These are phyloP conservation scores for Pseudocercospora eumusae DNA, from an alignment of 2,329 filamentous ascomycete genomes.

Conservation along the genomic window DNA sequence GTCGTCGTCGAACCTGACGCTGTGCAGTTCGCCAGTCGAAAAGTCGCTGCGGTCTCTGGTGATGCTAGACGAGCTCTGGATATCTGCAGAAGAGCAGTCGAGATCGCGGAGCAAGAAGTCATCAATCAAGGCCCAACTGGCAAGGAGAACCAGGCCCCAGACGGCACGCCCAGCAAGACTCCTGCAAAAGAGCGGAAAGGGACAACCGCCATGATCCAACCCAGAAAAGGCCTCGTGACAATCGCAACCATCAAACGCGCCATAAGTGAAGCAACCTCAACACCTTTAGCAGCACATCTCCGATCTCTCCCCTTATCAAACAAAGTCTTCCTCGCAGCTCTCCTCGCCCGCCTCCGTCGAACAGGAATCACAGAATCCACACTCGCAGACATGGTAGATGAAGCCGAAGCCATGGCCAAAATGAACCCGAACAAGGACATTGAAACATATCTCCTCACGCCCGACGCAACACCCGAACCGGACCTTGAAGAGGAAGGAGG, in stretches of 20 bases:
- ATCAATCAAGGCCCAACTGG: conserved; percentile 27
- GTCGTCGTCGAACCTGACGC: conserved; percentile 91
- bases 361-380: conserved; percentile 86
- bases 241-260: conserved; percentile 92
- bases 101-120: conserved; percentile 79
- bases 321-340: conserved; percentile 81
- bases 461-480: conserved; percentile 37
- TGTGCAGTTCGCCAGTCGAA: conserved; percentile 91
- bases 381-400: conserved; percentile 85
- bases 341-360: conserved; percentile 75
- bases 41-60: conserved; percentile 93
- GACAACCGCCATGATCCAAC: conserved; percentile 32
- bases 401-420: conserved; percentile 69
- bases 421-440: conserved; percentile 60
- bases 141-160: conserved; percentile 46
- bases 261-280: conserved; percentile 92
- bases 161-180: conserved; percentile 64
- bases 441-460: conserved; percentile 59
- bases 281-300: conserved; percentile 85
- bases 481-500: conserved; percentile 32
- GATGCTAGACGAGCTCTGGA: conserved; percentile 90
- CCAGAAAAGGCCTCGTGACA: conserved; percentile 65
- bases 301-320: conserved; percentile 76
- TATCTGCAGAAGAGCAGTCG: conserved; percentile 91
- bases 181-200: conserved; percentile 41